phyloP scores from a whole-genome alignment of 305 asterid genomes.

The Fraxinus greggii region DNA sequence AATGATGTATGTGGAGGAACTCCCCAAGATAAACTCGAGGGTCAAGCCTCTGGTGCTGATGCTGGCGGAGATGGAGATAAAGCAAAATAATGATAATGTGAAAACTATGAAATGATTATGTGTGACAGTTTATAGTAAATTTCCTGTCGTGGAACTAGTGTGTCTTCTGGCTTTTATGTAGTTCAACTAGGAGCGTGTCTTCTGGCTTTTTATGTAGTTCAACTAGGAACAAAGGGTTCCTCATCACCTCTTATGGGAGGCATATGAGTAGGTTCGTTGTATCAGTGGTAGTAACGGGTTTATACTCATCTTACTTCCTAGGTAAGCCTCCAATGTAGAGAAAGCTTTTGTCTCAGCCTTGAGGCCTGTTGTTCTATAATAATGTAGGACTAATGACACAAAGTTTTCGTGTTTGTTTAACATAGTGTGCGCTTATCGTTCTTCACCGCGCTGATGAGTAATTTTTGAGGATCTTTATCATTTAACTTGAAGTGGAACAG shows the following conservation, averaged over 20 bases:
- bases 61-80: conserved; percentile 45
- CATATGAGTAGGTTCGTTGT: neutral
- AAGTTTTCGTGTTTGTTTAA: neutral
- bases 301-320: neutral
- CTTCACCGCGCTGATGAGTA: neutral
- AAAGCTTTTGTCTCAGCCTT: conserved; percentile 11
- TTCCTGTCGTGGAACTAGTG: conserved; percentile 23
- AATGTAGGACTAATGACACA: conserved; percentile 11
- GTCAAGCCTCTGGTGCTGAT: conserved; percentile 30
- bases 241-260: neutral
- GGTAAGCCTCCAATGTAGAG: neutral
- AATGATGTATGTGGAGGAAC: conserved; percentile 39
- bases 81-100: conserved; percentile 36
- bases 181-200: too few species aligned
- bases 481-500: neutral
- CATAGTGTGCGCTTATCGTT: neutral
- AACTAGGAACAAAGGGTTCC: neutral
- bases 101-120: neutral
- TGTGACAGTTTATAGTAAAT: conserved; percentile 31
- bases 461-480: neutral
- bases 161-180: neutral
- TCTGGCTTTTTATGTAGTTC: conserved; percentile 1
- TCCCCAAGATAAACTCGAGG: conserved; percentile 45
- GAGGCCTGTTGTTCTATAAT: conserved; percentile 11
- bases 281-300: conserved; percentile 10